Base-by-base conservation (phyloP, 768 basidiomycete genomes). In the Pulveroboletus sp. region DNA sequence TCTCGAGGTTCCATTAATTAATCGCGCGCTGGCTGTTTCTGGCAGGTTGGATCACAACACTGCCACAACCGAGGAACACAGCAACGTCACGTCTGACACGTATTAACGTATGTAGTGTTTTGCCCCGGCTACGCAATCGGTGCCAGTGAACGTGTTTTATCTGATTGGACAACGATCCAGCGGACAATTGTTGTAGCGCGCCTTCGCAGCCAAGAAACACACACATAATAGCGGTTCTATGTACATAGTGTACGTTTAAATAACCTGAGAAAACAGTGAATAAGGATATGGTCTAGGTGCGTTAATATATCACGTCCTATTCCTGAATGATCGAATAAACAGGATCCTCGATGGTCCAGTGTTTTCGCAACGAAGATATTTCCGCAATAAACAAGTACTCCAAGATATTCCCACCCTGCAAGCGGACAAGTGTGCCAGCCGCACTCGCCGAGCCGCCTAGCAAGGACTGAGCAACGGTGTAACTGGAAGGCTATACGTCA, bases 371-470 rank as follows among this genome's bases (percentile, higher is more conserved):
- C 72, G 87, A 85, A 47, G 78, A 66, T 51, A 91, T 65, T 56
- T 94, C 90, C 52, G 97, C 85, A 68, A 98, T 84, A 74, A 99
- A 99, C 55, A 99, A 72, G 71, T 98, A 97, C 69, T 97, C 90
- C 32, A 95, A 67, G 24, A 87, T 87, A 57, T 85, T 85, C 42
- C 88, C 94, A 17, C 93, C 92, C 53, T 81, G 78, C 72, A 87
- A 81, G 24, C 79, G 71, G 47, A 97, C 83, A 29, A 99, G 86
- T 58, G 94, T 80, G 41, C 93, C 94, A 4, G 95, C 94, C 5
- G 94, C 94, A 51, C 80, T 82, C 8, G 97, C 97, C 27, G 94
- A 97, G 9, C 97, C 97, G 52, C 94, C 93, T 91, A 16, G 8
- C 45, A 12, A 49, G 23, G n/a, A 36, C 19, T 60, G 42, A 60